Base-by-base conservation (phyloP, 345 rosid genomes). In the Clausena lansium region DNA sequence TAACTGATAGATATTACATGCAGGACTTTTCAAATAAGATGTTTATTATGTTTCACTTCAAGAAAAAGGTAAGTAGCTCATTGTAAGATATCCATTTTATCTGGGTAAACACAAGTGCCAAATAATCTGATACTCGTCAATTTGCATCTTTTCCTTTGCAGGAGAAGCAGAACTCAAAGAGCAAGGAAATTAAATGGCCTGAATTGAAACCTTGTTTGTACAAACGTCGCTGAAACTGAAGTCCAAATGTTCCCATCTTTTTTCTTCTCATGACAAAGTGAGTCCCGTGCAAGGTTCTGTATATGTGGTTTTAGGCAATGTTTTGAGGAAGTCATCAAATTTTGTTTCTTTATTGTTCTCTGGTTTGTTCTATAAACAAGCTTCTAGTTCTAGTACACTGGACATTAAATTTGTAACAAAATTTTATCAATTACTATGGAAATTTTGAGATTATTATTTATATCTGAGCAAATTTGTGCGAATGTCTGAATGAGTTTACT, bases 11-110 rank as follows among this genome's bases (percentile, higher is more conserved):
- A 52, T 47, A 7, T 78, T 52, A 39, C 75, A 15, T 39, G 84
- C 91, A 95, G 99, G 98, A 94, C 77, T 89, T 88, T 76, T 87
- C 94, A 0, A 96, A 94, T 67, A 96, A 92, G 87, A 94, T 96
- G 98, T 96, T 96, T 64, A 91, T 89, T 62, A 67, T 94, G 70
- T 73, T 94, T 22, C 81, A 94, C 84, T 96, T 92, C 81, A 84
- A 85, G 86, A 94, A 92, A 84, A 90, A 92, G 98, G 99, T 92
- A 58, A 62, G 90, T 60, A 41, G 62, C 70, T 47, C 60, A 20
- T 19, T 22, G 3, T 80, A 20, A 0, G 39, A 68, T 9, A 47
- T 55, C 71, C n/a, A 71, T 22, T 19, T 52, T 74, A 50, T 41
- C 14, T 5, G 36, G n/a, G n/a, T n/a, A 41, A 20, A 9, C 2